Conservation (phyloP, 2,329 filamentous ascomycete species). For the Rachicladosporium sp. region DNA sequence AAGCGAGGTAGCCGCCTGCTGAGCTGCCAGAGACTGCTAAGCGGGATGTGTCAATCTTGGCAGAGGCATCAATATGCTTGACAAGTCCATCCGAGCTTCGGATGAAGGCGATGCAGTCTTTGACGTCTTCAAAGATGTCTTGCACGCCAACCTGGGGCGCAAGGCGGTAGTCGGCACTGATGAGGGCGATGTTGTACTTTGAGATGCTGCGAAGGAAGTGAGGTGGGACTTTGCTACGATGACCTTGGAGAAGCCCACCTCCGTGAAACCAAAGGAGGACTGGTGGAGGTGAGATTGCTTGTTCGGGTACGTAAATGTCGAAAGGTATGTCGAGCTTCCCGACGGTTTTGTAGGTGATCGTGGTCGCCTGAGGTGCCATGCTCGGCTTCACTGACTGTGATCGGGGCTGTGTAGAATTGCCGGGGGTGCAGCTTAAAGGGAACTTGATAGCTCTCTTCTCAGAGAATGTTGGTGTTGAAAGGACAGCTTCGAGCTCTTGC, state of each 20-base stretch:
- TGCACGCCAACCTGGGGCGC: slow-evolving; percentile 20
- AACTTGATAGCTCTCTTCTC: no score
- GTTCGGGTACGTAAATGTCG: slow-evolving; percentile 12
- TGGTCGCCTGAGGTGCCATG: neutral
- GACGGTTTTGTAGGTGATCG: slow-evolving; percentile 11
- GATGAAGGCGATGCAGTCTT: slow-evolving; percentile 19
- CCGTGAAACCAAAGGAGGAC: slow-evolving; percentile 17
- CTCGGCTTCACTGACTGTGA: no score
- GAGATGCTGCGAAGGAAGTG: slow-evolving; percentile 15
- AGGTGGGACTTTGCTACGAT: slow-evolving; percentile 13
- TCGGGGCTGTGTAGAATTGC: no score
- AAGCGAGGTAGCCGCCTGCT: slow-evolving; percentile 20
- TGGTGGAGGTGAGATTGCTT: slow-evolving; percentile 7
- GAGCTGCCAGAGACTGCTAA: slow-evolving; percentile 20
- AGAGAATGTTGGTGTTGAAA: no score
- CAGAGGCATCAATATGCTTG: slow-evolving; percentile 7
- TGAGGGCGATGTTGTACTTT: slow-evolving; percentile 15
- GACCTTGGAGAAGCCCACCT: slow-evolving; percentile 20
- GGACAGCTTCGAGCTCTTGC: no score
- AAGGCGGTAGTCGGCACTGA: slow-evolving; percentile 22
- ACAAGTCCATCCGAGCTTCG: slow-evolving; percentile 9
- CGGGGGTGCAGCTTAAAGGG: no score
- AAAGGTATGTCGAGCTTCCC: slow-evolving; percentile 10
- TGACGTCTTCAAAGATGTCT: slow-evolving; percentile 19
- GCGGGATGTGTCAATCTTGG: slow-evolving; percentile 10